Conservation (phyloP, 2,329 filamentous ascomycete species). For the Hymenoscyphus infarciens region DNA sequence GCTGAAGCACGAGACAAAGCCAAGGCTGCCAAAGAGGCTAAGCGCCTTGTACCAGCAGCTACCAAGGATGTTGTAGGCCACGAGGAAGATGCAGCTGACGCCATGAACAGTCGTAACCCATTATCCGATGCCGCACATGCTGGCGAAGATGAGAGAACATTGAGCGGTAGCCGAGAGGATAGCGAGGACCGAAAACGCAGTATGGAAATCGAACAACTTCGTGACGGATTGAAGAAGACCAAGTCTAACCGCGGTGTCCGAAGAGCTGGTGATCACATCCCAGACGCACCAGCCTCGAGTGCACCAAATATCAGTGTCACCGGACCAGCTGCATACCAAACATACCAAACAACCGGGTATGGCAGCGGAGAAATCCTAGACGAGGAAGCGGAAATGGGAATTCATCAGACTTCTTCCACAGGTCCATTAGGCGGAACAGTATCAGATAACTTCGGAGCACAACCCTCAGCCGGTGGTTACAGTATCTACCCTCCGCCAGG, state of each 20-base stretch:
- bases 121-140: slow-evolving; percentile 20
- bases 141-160: slow-evolving; percentile 35
- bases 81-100: slow-evolving; percentile 41
- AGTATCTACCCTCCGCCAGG: slow-evolving; percentile 6
- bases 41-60: slow-evolving; percentile 57
- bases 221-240: slow-evolving; percentile 30
- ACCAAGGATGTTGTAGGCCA: slow-evolving; percentile 24
- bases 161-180: slow-evolving; percentile 21
- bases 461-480: background rate
- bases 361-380: slow-evolving; percentile 15
- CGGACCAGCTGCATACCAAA: slow-evolving; percentile 14
- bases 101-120: slow-evolving; percentile 35
- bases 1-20: slow-evolving; percentile 58
- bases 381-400: slow-evolving; percentile 28
- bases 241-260: slow-evolving; percentile 31
- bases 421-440: slow-evolving; percentile 2
- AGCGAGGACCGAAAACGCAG: slow-evolving; percentile 18
- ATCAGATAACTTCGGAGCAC: background rate
- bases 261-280: slow-evolving; percentile 28
- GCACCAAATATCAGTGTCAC: slow-evolving; percentile 21
- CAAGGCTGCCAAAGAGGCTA: slow-evolving; percentile 57
- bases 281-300: slow-evolving; percentile 8
- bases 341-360: slow-evolving; percentile 3
- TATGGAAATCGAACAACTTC: slow-evolving; percentile 26
- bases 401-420: slow-evolving; percentile 13